Percentiles rank a stretch among this genome's conserved stretches.
phyloP scores from a whole-genome alignment of 352 stramenopile species.

The Stephanocyclus meneghinianus region DNA sequence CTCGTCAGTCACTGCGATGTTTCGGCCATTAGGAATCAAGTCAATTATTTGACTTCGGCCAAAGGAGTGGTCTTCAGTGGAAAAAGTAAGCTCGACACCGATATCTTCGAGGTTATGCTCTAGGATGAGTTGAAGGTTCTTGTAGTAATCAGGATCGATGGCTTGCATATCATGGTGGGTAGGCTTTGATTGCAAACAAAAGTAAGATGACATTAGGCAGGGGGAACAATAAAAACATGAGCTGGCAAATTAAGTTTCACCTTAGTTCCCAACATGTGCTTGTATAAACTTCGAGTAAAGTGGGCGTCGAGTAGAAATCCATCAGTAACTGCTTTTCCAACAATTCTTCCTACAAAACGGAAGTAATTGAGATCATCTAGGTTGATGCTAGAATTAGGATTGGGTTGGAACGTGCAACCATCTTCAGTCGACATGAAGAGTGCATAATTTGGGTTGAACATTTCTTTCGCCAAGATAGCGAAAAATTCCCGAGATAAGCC shows the following conservation, averaged over 20 bases:
- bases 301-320: constrained; percentile 97
- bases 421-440: constrained; percentile 98
- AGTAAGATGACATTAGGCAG: constrained; percentile 36
- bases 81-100: constrained; percentile 86
- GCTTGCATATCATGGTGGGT: constrained; percentile 98
- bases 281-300: constrained; percentile 98
- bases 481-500: constrained; percentile 98
- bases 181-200: constrained; percentile 30
- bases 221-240: constrained; percentile 7
- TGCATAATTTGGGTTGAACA: constrained; percentile 99
- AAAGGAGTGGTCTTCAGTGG: constrained; percentile 83
- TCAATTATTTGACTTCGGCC: constrained; percentile 88
- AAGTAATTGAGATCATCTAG: constrained; percentile 98
- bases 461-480: constrained; percentile 98
- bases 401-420: constrained; percentile 98
- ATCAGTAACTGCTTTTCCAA: constrained; percentile 98
- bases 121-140: constrained; percentile 87
- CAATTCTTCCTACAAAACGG: constrained; percentile 90
- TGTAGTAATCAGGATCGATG: constrained; percentile 93
- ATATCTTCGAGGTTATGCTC: constrained; percentile 86
- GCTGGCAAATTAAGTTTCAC: constrained; percentile 66
- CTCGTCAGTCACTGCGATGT: constrained; percentile 93
- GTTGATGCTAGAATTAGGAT: constrained; percentile 98
- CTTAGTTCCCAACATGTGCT: constrained; percentile 97
- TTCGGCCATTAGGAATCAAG: constrained; percentile 91